A percentile compares a stretch with the other conserved stretches of the same genome.
Conservation (phyloP, 2,329 filamentous ascomycete genomes). For the Zasmidium citrigriseum region DNA sequence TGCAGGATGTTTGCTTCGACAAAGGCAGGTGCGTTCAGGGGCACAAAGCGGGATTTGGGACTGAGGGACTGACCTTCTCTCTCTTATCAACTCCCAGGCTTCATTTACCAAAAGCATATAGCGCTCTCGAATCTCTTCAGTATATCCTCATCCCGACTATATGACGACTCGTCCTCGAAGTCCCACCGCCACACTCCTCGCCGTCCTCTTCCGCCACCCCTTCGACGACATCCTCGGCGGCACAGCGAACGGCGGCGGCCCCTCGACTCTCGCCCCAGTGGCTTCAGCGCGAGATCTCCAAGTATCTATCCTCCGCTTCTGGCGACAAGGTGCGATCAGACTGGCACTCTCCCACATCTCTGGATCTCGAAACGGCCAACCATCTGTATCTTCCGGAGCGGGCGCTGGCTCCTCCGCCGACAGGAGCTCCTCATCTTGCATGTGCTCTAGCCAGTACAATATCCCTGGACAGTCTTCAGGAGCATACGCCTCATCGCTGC, state of each 20-base stretch:
- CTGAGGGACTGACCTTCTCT: too few relatives aligned
- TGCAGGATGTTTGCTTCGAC: too few relatives aligned
- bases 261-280: background rate
- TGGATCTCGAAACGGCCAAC: constrained; percentile 16
- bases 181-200: too few relatives aligned
- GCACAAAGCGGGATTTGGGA: too few relatives aligned
- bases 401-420: background rate
- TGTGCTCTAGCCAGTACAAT: constrained; percentile 4
- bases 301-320: background rate
- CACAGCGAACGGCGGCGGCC: background rate
- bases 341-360: constrained; percentile 19
- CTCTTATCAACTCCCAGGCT: too few relatives aligned
- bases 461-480: constrained; percentile 5
- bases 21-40: too few relatives aligned
- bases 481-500: constrained; percentile 10
- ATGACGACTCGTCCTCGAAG: too few relatives aligned
- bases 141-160: too few relatives aligned
- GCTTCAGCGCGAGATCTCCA: background rate
- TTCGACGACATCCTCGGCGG: background rate
- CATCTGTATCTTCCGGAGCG: background rate
- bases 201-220: too few relatives aligned
- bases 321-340: background rate
- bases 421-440: constrained; percentile 1
- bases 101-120: too few relatives aligned
- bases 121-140: too few relatives aligned